These are phyloP conservation scores for Arctostaphylos glauca DNA, from an alignment of 148 eudicot species.

Conservation along the genomic window DNA sequence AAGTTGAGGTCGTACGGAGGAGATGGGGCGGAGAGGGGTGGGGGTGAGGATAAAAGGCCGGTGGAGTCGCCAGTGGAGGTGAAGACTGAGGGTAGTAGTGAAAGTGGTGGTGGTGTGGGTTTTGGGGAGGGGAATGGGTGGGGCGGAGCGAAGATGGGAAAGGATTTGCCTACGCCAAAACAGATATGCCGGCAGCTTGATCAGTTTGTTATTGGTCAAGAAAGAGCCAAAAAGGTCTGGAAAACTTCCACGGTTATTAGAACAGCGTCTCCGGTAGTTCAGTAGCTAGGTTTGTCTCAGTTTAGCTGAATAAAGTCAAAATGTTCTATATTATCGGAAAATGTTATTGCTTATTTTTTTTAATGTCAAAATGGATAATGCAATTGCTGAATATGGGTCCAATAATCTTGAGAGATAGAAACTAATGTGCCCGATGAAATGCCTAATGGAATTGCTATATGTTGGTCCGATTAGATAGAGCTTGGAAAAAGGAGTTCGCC, in stretches of 20 bases:
- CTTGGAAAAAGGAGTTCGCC: not conserved
- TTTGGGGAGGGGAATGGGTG: slow-evolving; percentile 29
- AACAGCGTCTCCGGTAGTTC: too few relatives aligned
- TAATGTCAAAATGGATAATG: too few relatives aligned
- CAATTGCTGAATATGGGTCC: not conserved
- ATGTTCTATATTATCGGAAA: too few relatives aligned
- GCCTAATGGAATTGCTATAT: not conserved
- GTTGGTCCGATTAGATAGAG: not conserved
- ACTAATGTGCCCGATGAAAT: not conserved
- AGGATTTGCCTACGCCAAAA: slow-evolving; percentile 73
- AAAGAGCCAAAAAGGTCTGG: slow-evolving; percentile 73
- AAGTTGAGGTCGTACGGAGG: slow-evolving; percentile 72
- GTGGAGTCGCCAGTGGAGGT: slow-evolving; percentile 19
- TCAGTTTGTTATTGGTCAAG: slow-evolving; percentile 84
- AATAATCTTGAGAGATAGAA: not conserved
- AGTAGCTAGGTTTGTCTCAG: too few relatives aligned
- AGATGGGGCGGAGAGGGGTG: slow-evolving; percentile 14
- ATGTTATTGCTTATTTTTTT: too few relatives aligned
- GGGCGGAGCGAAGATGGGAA: slow-evolving; percentile 57
- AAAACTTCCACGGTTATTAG: not conserved
- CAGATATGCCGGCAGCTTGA: slow-evolving; percentile 68
- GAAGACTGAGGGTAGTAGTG: slow-evolving; percentile 2
- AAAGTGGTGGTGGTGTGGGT: slow-evolving; percentile 18
- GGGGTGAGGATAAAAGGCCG: not conserved
- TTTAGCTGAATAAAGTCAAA: too few relatives aligned